These are phyloP conservation scores for Oxyria digyna DNA, from an alignment of 148 eudicot species.

Conservation along the genomic window DNA sequence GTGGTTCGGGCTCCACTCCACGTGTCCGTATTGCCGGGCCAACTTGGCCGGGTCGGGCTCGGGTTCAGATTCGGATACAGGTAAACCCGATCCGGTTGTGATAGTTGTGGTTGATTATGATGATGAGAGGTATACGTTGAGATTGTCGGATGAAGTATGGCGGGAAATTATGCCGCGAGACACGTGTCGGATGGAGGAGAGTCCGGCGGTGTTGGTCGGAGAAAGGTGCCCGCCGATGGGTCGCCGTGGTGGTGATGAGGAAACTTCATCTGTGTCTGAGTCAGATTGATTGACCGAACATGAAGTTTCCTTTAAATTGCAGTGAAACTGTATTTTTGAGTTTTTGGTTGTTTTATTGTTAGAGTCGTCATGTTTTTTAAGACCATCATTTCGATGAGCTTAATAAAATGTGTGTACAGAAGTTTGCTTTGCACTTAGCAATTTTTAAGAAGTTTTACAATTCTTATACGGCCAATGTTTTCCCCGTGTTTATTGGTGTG, in stretches of 20 bases:
- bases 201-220: not conserved
- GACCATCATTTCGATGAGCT: too few relatives aligned
- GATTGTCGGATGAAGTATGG: not conserved
- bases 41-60: not conserved
- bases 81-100: not conserved
- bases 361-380: too few relatives aligned
- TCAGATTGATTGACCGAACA: not conserved
- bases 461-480: too few relatives aligned
- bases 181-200: not conserved
- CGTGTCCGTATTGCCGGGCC: constrained; percentile 6
- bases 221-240: not conserved
- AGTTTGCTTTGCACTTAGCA: too few relatives aligned
- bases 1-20: constrained; percentile 2
- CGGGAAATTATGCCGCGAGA: not conserved
- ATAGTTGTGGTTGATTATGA: not conserved
- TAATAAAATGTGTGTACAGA: too few relatives aligned
- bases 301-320: not conserved
- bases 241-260: not conserved
- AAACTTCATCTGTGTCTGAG: not conserved
- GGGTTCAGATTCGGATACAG: not conserved
- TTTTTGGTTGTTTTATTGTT: too few relatives aligned
- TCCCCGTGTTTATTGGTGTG: too few relatives aligned
- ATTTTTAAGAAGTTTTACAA: too few relatives aligned
- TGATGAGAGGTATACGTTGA: not conserved
- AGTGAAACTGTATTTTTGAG: too few relatives aligned